Base-by-base conservation (phyloP, 495 filamentous ascomycete species). In the Trichoderma orchidacearum region DNA sequence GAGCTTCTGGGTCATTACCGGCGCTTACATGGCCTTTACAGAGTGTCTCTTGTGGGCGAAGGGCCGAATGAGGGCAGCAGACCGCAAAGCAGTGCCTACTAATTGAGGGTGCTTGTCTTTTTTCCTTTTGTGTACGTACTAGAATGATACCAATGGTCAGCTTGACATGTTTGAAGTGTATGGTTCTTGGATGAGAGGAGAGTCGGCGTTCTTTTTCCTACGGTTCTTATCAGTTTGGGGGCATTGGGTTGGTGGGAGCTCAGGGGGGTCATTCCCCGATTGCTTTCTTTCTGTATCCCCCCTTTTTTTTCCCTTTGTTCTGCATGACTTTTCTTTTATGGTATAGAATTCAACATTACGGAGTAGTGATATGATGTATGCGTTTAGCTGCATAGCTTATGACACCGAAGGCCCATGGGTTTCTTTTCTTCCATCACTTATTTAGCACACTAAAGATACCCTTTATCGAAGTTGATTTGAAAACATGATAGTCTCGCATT, bases 1-100 rank as follows among this genome's bases (percentile, higher is more conserved):
- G 31, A 63, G 64, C 8, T 63, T 68, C 45, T 77, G 73, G 74
- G 55, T 56, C 7, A 59, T 66, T 3, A 61, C 75, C 30, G 64
- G 69, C 3, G 45, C 61, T 51, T 66, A 66, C 51, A 34, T 66
- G 21, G 57, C 56, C 29, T 63, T 63, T 30, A 61, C 59, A 29
- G 61, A 63, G 45, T 15, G 54, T 23, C 56, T 38, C 1, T 25
- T 62, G 32, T 66, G 61, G 64, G 31, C 59, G 11, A 66, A 62
- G 51, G 38, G 56, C 35, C 15, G 56, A 12, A 23, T 55, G 51
- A 28, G 51, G 12, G 29, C 25, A 4, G 28, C 21, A 9, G 51
- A 53, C 12, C 30, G 13, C 17, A 55, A 38, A 17, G 18, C 21
- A 4, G 8, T 23, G 21, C 41, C 21, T 15, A 11, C 41, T 0